phyloP scores from a whole-genome alignment of 768 basidiomycete genomes.

The Candolleomyces eurysporus region DNA sequence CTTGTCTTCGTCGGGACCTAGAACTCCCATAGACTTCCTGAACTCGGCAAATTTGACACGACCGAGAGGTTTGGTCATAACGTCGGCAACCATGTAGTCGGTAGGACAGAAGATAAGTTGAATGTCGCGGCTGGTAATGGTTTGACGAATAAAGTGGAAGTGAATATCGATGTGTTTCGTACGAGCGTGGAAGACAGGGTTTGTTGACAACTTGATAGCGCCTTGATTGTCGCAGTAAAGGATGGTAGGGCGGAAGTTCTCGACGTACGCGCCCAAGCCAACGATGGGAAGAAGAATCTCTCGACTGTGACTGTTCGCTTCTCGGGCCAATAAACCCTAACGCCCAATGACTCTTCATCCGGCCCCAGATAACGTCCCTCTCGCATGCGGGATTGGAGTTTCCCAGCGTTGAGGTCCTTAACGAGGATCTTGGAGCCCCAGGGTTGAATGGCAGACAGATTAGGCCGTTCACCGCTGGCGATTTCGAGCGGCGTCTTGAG shows the following conservation, averaged over 20 bases:
- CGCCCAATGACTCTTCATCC: too few species aligned
- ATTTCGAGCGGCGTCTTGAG: too few species aligned
- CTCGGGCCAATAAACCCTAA: constrained; percentile 32
- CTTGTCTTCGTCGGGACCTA: background rate
- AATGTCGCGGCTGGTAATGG: constrained; percentile 14
- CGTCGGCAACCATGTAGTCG: constrained; percentile 21
- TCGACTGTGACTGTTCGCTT: constrained; percentile 14
- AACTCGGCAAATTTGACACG: constrained; percentile 12
- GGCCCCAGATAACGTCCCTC: too few species aligned
- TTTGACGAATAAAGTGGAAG: constrained; percentile 35
- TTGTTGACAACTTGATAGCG: constrained; percentile 18
- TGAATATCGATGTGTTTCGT: constrained; percentile 38
- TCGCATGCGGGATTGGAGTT: too few species aligned
- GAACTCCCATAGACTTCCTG: background rate
- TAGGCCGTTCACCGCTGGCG: too few species aligned
- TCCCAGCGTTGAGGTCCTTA: too few species aligned
- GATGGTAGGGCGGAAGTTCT: background rate
- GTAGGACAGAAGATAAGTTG: constrained; percentile 22
- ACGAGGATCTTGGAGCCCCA: too few species aligned
- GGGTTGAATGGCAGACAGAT: too few species aligned
- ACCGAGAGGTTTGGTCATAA: constrained; percentile 12
- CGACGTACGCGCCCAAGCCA: background rate
- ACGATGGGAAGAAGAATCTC: background rate
- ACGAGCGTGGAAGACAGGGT: constrained; percentile 25
- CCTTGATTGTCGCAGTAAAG: constrained; percentile 15